Evolutionary conservation across 148 eudicot genomes (phyloP), one percentile per base, ranked within the genome.

Genomic region (Hydrangea macrophylla): DNA sequence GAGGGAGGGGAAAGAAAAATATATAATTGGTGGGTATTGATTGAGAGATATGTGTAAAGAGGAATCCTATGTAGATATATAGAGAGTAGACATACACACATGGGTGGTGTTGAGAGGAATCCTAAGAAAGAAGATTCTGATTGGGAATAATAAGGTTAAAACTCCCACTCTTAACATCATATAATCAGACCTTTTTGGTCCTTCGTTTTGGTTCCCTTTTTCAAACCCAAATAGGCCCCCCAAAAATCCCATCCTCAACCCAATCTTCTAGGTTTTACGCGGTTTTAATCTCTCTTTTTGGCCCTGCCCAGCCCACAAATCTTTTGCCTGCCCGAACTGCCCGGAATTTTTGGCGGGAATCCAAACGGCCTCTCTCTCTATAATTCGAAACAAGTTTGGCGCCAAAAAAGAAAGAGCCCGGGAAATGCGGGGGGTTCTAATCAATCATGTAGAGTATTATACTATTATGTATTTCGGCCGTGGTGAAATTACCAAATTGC

Each of bases 51-150:
- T 35, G 39, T 4, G 39, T 45, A 39, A 15, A 7, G 36, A 11
- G 58, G 69, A 31, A 65, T 65, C 69, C 69, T n/a, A 65, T 50
- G 69, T 24, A n/a, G 15, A 24, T 18, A 25, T 28, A 39, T 7
- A 39, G 5, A 39, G 50, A 24, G 53, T 42, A 26, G 69, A 50
- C 69, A 50, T 22, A 9, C 12, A 65, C 68, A 65, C 69, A 50
- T 50, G 69, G 69, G 31, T 50, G 69, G 69, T 36, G 7, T n/a
- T 51, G 57, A 7, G 11, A 48, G 69, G 69, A 65, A 65, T 50
- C 67, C 67, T 26, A 64, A 7, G 67, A 24, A n/a, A 6, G 20
- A 45, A 62, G 66, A 25, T 64, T 45, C 68, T 28, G 9, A 27
- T 30, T 48, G 56, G 17, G 55, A 28, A 18, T 23, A 58, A 35